Evolutionary conservation across 2,329 filamentous ascomycete genomes (phyloP).

Genomic region (Drechslera avenae): DNA sequence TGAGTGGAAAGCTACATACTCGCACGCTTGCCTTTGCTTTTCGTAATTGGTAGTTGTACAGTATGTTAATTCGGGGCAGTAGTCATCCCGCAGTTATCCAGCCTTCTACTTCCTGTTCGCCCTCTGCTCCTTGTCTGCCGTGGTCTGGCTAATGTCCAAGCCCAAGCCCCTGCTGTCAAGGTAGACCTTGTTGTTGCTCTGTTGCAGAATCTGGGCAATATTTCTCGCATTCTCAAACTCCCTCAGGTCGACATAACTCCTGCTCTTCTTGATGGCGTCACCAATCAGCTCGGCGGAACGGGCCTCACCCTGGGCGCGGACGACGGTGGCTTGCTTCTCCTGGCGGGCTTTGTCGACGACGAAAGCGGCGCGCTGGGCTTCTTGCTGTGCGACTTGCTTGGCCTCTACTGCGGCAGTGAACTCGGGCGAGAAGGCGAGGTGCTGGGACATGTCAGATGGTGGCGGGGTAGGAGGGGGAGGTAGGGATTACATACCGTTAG

Average conservation of each 20-base stretch:
- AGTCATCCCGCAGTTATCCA: not conserved
- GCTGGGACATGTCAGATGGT: slow-evolving; percentile 50
- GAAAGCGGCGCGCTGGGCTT: slow-evolving; percentile 95
- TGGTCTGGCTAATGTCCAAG: slow-evolving; percentile 72
- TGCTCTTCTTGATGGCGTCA: slow-evolving; percentile 99
- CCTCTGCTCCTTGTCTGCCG: slow-evolving; percentile 48
- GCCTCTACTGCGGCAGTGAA: slow-evolving; percentile 72
- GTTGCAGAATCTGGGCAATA: slow-evolving; percentile 87
- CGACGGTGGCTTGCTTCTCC: slow-evolving; percentile 99
- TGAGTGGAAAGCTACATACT: slow-evolving; percentile 42
- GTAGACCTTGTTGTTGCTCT: slow-evolving; percentile 91
- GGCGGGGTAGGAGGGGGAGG: not conserved
- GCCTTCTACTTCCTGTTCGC: slow-evolving; percentile 26
- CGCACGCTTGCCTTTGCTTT: slow-evolving; percentile 25
- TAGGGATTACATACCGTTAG: slow-evolving; percentile 71
- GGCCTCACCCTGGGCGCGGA: slow-evolving; percentile 98
- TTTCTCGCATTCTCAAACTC: slow-evolving; percentile 95
- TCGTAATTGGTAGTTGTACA: slow-evolving; percentile 33
- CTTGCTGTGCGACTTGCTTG: slow-evolving; percentile 78
- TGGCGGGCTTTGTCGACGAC: slow-evolving; percentile 98
- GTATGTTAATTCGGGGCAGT: slow-evolving; percentile 9
- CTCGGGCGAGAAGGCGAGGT: slow-evolving; percentile 71
- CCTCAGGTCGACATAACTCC: slow-evolving; percentile 93
- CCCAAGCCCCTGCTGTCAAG: slow-evolving; percentile 90
- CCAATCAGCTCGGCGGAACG: slow-evolving; percentile 97